Percentiles rank a stretch among this genome's conserved stretches.
These are phyloP conservation scores for Fusarium agapanthi DNA, from an alignment of 2,329 filamentous ascomycete genomes.

Conservation along the genomic window DNA sequence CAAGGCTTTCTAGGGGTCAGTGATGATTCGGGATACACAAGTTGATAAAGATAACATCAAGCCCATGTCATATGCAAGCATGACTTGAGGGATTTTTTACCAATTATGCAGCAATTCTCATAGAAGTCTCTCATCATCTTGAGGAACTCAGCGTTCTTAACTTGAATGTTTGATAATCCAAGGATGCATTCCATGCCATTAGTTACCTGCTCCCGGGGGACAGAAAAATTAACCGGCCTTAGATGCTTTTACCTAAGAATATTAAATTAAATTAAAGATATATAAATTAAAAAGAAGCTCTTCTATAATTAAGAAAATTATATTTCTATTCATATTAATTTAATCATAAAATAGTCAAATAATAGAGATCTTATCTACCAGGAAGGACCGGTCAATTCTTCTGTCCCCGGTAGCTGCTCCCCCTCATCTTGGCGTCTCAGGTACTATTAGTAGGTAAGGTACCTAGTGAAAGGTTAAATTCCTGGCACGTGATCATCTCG, in stretches of 20 bases:
- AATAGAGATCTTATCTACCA: too few relatives aligned
- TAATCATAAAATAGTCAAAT: too few relatives aligned
- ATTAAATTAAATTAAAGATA: too few relatives aligned
- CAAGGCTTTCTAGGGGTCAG: background rate
- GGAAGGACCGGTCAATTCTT: too few relatives aligned
- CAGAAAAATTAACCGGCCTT: too few relatives aligned
- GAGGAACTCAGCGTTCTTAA: background rate
- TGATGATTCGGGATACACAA: slow-evolving; percentile 4
- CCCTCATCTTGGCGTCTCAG: slow-evolving; percentile 19
- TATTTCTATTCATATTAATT: too few relatives aligned
- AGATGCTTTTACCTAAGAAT: too few relatives aligned
- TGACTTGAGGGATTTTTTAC: background rate
- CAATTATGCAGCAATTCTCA: background rate
- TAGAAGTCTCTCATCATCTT: background rate
- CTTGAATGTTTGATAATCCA: background rate
- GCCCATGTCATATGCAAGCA: background rate
- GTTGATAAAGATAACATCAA: slow-evolving; percentile 27
- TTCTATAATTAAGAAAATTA: too few relatives aligned
- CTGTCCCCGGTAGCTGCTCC: background rate
- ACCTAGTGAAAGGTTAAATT: background rate
- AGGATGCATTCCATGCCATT: too few relatives aligned
- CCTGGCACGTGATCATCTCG: slow-evolving; percentile 6
- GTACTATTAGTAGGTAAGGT: too few relatives aligned
- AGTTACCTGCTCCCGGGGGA: too few relatives aligned
- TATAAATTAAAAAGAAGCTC: too few relatives aligned